These are phyloP conservation scores for Rhexocercosporidium sp. DNA, from an alignment of 2,329 filamentous ascomycete species.

Conservation along the genomic window DNA sequence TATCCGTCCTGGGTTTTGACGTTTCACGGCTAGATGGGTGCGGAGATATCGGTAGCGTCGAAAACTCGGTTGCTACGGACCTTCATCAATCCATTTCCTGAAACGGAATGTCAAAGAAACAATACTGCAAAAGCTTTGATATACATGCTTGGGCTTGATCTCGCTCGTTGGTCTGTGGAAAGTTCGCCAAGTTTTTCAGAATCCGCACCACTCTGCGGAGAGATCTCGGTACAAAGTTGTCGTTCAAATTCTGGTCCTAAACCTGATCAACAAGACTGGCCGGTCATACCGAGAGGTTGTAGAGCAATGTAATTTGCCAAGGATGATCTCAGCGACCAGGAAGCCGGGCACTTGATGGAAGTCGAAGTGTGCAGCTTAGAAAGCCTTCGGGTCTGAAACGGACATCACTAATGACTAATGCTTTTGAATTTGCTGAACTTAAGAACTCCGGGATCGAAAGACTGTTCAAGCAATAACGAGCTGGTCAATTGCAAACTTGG, in stretches of 20 bases:
- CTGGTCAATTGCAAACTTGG: constrained; percentile 57
- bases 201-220: constrained; percentile 49
- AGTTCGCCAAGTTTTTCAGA: constrained; percentile 48
- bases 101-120: constrained; percentile 45
- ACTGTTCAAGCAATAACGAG: constrained; percentile 56
- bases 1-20: constrained; percentile 49
- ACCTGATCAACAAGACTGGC: constrained; percentile 49
- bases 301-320: constrained; percentile 46
- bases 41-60: constrained; percentile 47
- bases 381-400: constrained; percentile 24
- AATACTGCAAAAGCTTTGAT: constrained; percentile 48
- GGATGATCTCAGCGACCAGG: constrained; percentile 46
- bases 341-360: constrained; percentile 50
- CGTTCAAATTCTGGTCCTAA: constrained; percentile 48
- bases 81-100: constrained; percentile 53
- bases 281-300: constrained; percentile 49
- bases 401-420: background rate
- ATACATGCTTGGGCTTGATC: constrained; percentile 53
- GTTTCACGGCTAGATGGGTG: constrained; percentile 46
- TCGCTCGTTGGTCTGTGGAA: constrained; percentile 55
- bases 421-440: too few relatives aligned
- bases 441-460: background rate
- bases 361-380: constrained; percentile 49
- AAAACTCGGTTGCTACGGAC: constrained; percentile 46
- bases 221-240: constrained; percentile 51